Percentiles rank a stretch among this genome's conserved stretches.
phyloP scores from a whole-genome alignment of 2,329 filamentous ascomycete genomes.

The Talaromyces sp. region DNA sequence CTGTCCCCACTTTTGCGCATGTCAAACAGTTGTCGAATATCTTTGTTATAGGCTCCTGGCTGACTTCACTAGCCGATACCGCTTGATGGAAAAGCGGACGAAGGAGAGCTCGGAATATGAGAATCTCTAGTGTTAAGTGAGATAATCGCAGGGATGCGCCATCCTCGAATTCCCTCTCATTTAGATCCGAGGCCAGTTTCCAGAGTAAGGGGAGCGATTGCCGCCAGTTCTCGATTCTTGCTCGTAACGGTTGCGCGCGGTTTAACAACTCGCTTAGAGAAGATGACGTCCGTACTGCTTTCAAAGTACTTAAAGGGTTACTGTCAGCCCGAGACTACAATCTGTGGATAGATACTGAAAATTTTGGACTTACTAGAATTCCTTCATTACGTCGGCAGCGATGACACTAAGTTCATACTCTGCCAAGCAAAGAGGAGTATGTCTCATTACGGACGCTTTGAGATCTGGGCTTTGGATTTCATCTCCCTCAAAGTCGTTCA shows the following conservation, averaged over 20 bases:
- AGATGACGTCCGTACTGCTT: neutral
- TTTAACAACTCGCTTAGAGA: neutral
- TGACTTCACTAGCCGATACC: neutral
- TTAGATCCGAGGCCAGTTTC: neutral
- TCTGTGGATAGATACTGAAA: neutral
- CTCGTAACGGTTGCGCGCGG: neutral
- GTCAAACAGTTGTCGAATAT: conserved; percentile 4
- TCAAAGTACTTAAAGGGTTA: neutral
- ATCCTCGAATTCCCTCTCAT: neutral
- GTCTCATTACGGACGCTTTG: neutral
- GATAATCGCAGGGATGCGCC: neutral
- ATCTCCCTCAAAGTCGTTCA: conserved; percentile 2
- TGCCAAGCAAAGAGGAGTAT: neutral
- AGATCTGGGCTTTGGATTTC: neutral
- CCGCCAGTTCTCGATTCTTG: neutral
- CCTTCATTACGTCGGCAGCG: neutral
- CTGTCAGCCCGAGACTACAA: neutral
- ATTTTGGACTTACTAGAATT: conserved; percentile 2
- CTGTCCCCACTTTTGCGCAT: conserved; percentile 2
- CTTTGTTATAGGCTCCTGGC: neutral
- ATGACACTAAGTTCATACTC: neutral
- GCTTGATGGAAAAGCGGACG: neutral
- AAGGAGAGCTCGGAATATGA: conserved; percentile 9
- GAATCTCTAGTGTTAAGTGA: neutral
- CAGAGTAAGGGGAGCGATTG: conserved; percentile 5